Evolutionary conservation across 305 asterid species (phyloP).

Genomic region (Nicotiana rustica): DNA sequence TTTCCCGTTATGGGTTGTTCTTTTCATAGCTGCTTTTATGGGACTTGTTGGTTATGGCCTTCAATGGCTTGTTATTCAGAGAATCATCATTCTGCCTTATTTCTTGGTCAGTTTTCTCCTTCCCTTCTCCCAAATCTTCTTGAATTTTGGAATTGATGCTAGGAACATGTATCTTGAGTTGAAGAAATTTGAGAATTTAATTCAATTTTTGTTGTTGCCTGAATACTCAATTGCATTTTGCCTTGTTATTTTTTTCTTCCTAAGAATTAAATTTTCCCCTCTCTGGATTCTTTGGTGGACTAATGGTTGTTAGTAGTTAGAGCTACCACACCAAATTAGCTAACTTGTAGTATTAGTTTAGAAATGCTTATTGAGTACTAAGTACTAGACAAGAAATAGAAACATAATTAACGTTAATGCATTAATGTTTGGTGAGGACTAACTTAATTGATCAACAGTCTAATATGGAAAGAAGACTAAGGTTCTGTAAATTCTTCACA

Average conservation of each 20-base stretch:
- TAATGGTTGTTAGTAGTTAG: slow-evolving; percentile 29
- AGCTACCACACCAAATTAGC: slow-evolving; percentile 1
- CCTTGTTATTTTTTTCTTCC: background rate
- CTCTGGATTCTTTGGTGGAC: background rate
- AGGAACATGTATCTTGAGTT: no score
- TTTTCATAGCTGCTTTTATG: slow-evolving; percentile 60
- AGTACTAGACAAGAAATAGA: background rate
- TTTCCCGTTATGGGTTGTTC: slow-evolving; percentile 60
- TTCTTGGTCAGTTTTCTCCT: slow-evolving; percentile 48
- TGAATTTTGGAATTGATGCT: background rate
- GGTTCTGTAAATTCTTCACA: no score
- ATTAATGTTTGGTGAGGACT: background rate
- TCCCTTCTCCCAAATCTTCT: background rate
- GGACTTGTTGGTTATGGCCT: slow-evolving; percentile 69
- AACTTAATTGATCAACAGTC: background rate
- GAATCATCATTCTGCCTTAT: slow-evolving; percentile 58
- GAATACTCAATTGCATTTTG: background rate
- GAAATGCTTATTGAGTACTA: background rate
- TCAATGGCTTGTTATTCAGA: slow-evolving; percentile 63
- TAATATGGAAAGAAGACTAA: background rate
- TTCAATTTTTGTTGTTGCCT: background rate
- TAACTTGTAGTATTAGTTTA: background rate
- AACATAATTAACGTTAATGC: no score
- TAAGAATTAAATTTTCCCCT: background rate
- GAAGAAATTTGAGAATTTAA: background rate